Conservation (phyloP, 1,139 yeast genomes). For the Yamadazyma blattariae region DNA sequence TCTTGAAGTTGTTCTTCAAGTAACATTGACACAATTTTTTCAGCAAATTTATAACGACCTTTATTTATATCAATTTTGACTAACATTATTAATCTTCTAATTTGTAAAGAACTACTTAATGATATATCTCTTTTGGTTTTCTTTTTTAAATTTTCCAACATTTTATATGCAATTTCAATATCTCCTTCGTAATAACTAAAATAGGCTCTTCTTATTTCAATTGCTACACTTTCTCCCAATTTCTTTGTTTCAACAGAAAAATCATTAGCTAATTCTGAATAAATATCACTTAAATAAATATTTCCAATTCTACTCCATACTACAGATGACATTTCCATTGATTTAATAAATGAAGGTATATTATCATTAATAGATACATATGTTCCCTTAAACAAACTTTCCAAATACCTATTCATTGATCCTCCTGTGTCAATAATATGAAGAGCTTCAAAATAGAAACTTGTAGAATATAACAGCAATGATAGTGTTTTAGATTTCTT, state of each 20-base stretch:
- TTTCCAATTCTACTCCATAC: conserved; percentile 55
- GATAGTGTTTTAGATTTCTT: conserved; percentile 54
- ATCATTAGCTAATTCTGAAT: conserved; percentile 42
- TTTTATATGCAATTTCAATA: conserved; percentile 29
- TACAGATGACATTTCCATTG: conserved; percentile 44
- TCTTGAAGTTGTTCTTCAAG: conserved; percentile 27
- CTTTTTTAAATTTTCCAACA: conserved; percentile 24
- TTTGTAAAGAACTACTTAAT: conserved; percentile 35
- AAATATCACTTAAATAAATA: conserved; percentile 41
- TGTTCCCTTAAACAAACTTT: conserved; percentile 52
- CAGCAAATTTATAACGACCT: conserved; percentile 31
- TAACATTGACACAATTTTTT: conserved; percentile 19
- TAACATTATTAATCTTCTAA: conserved; percentile 33
- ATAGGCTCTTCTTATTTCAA: conserved; percentile 37
- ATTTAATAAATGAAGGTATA: conserved; percentile 38
- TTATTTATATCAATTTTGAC: conserved; percentile 35
- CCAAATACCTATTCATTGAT: conserved; percentile 43
- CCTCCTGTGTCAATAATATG: conserved; percentile 53
- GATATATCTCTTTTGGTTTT: conserved; percentile 26
- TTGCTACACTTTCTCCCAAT: conserved; percentile 34
- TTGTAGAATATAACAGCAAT: conserved; percentile 52
- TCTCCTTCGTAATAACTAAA: conserved; percentile 37
- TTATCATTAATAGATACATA: conserved; percentile 49
- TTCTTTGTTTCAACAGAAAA: conserved; percentile 27
- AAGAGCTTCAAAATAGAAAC: conserved; percentile 58